These are phyloP conservation scores for Trichosporon sp. DNA, from an alignment of 1,284 basidiomycete species.

Conservation along the genomic window DNA sequence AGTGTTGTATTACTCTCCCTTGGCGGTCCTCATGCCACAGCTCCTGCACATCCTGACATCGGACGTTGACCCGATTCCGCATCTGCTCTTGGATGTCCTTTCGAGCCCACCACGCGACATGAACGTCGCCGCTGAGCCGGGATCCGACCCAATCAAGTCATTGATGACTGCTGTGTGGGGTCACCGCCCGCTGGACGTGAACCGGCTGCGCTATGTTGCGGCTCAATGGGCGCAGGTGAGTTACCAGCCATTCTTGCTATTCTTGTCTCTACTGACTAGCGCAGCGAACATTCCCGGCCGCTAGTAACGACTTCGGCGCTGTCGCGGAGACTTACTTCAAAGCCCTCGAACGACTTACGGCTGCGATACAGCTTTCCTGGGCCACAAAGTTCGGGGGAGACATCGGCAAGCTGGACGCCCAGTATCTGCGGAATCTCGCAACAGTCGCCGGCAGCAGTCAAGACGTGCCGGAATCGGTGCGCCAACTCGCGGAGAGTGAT, in stretches of 20 bases:
- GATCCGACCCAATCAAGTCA: neutral
- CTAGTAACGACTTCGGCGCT: neutral
- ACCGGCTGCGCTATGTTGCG: slow-evolving; percentile 19
- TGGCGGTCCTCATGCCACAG: slow-evolving; percentile 21
- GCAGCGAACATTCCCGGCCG: slow-evolving; percentile 4
- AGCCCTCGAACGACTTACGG: neutral
- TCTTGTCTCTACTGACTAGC: too few relatives aligned
- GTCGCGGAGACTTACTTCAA: neutral
- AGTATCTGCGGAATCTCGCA: slow-evolving; percentile 7
- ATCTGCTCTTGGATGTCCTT: neutral
- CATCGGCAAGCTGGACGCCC: slow-evolving; percentile 2
- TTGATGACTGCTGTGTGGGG: slow-evolving; percentile 18
- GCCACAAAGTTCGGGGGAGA: neutral
- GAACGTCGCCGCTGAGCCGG: neutral
- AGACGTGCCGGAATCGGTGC: neutral
- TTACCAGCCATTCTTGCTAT: too few relatives aligned
- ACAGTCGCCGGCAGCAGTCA: slow-evolving; percentile 1
- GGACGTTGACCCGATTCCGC: neutral
- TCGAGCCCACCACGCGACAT: neutral
- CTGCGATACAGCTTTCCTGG: neutral
- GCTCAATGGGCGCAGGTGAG: slow-evolving; percentile 23
- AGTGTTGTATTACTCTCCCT: slow-evolving; percentile 24
- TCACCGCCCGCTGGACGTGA: slow-evolving; percentile 9
- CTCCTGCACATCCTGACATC: slow-evolving; percentile 17
- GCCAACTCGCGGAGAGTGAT: neutral